Base-by-base conservation (phyloP, 768 basidiomycete species). In the Kwoniella dendrophila region DNA sequence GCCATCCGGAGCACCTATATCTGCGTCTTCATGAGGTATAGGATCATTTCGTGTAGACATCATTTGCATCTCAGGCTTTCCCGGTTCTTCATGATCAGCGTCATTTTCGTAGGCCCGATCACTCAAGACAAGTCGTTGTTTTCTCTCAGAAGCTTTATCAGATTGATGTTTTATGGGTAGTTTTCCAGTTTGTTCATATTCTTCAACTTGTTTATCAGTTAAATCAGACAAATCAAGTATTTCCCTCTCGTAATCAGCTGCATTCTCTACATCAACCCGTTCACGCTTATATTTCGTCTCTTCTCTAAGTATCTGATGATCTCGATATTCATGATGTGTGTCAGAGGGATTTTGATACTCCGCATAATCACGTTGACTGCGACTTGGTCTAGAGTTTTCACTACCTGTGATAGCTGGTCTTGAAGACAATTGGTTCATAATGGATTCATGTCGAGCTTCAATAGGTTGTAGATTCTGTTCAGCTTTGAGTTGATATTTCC, bases 161-260 rank as follows among this genome's bases (percentile, higher is more conserved):
- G 12, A 14, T 6, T 8, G 7, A 33, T 56, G 20, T 10, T 32
- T n/a, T n/a, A 44, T 11, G 18, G 55, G 55, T 20, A 56, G 20
- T 34, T 45, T 29, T 18, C 55, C 55, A 3, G 55, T 56, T n/a
- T 27, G 32, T 12, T 56, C 43, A 18, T 45, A 56, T 32, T 45
- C 43, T 16, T 24, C 18, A 4, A 45, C 27, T 26, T 56, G 26
- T 22, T 56, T 44, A 20, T 56, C 55, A 18, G 30, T 56, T 12
- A 56, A 44, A 30, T 56, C 43, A 33, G 55, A 45, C 2, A 56
- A 18, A 56, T 56, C 55, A 5, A 56, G n/a, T 10, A 56, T 10
- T 11, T 34, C 55, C 34, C 55, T 27, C 3, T 26, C 47, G 12
- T 18, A 3, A 24, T 56, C 55, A 33, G 20, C 49, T 2, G 11